Conservation (phyloP, 1,284 basidiomycete species). For the Leucoagaricus sp. region DNA sequence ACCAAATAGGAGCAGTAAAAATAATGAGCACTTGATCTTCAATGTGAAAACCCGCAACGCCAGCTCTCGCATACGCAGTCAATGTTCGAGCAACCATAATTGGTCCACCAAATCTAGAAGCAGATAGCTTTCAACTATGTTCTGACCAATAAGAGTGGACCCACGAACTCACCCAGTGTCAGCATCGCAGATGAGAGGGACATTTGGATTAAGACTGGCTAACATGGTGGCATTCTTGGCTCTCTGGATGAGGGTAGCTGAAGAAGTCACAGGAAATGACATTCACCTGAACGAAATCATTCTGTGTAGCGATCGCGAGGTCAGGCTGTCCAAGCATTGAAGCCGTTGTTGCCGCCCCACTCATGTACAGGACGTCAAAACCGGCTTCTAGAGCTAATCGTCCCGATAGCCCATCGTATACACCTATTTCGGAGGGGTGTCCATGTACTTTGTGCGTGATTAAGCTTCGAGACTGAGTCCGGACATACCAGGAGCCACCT, state of each 20-base stretch:
- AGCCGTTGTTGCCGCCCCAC: constrained; percentile 57
- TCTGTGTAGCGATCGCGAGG: constrained; percentile 54
- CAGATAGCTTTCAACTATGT: background rate
- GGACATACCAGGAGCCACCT: background rate
- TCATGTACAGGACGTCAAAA: constrained; percentile 28
- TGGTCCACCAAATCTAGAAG: constrained; percentile 43
- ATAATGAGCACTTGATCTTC: constrained; percentile 55
- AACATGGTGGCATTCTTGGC: constrained; percentile 40
- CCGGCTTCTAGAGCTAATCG: constrained; percentile 16
- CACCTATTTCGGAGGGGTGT: too few species aligned
- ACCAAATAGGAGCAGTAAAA: too few species aligned
- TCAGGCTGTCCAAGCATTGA: constrained; percentile 58
- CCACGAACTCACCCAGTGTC: constrained; percentile 39
- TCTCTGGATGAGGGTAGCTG: background rate
- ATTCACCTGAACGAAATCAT: constrained; percentile 43
- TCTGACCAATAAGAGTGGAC: background rate
- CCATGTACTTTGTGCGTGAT: background rate
- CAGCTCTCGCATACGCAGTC: constrained; percentile 43
- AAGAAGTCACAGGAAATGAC: too few species aligned
- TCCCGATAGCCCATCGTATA: constrained; percentile 14
- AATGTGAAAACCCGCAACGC: constrained; percentile 51
- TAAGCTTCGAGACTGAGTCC: too few species aligned
- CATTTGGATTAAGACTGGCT: constrained; percentile 33
- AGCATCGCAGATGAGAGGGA: constrained; percentile 48
- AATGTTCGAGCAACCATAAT: constrained; percentile 50